Conservation (phyloP, 371 early-diverging fungal species). For the Syncephalastrum racemosum region DNA sequence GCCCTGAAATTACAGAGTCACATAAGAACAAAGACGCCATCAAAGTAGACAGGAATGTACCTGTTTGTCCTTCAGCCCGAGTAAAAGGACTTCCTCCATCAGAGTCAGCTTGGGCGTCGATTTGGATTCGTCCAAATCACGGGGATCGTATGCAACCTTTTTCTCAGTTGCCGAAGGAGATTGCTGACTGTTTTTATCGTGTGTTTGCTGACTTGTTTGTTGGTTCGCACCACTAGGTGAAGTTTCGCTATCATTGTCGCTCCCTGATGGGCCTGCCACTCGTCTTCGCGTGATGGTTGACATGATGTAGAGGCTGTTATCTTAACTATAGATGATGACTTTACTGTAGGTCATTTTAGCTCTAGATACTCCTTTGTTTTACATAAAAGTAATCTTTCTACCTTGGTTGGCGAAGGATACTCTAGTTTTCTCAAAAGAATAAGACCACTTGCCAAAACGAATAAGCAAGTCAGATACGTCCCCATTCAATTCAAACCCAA, state of each 20-base stretch:
- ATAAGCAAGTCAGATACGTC: too few species aligned
- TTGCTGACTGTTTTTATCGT: constrained; percentile 12
- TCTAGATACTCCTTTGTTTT: too few species aligned
- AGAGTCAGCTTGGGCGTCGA: constrained; percentile 78
- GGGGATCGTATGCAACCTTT: constrained; percentile 51
- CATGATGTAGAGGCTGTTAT: constrained; percentile 19
- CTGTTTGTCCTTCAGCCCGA: constrained; percentile 94
- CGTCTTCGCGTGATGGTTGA: constrained; percentile 49
- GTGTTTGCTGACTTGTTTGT: not conserved
- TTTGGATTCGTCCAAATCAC: constrained; percentile 61
- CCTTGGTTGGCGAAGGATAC: too few species aligned
- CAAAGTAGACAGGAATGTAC: constrained; percentile 41
- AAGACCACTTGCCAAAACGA: too few species aligned
- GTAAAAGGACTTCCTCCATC: constrained; percentile 91
- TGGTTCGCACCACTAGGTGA: too few species aligned
- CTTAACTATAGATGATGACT: too few species aligned
- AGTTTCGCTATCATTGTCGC: too few species aligned
- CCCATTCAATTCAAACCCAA: too few species aligned
- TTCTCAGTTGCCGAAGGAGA: constrained; percentile 26
- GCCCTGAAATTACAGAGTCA: constrained; percentile 53
- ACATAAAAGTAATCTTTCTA: too few species aligned
- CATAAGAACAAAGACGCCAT: not conserved
- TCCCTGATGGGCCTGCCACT: constrained; percentile 29
- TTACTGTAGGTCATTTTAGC: too few species aligned
- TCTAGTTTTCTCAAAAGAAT: too few species aligned